phyloP scores from a whole-genome alignment of 441 rosid species.

The Codiaeum variegatum region DNA sequence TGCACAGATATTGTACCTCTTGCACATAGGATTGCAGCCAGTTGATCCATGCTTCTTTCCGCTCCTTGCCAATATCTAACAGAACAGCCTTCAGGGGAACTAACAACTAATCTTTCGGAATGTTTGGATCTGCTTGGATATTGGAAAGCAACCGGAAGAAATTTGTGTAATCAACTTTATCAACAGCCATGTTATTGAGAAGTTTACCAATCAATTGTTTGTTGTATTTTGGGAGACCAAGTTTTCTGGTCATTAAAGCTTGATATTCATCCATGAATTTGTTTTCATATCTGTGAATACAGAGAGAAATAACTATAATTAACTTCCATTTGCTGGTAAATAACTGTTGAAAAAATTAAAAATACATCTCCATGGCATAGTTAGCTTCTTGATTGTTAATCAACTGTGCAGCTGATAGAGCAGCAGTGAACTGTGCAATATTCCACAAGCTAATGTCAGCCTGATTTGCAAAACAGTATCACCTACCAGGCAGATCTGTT shows the following conservation, averaged over 20 bases:
- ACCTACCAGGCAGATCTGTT: constrained; percentile 94
- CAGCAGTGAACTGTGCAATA: constrained; percentile 72
- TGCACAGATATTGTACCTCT: constrained; percentile 49
- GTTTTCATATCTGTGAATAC: constrained; percentile 63
- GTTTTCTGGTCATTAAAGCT: constrained; percentile 83
- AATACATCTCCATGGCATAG: constrained; percentile 86
- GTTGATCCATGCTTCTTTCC: constrained; percentile 85
- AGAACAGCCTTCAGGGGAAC: constrained; percentile 78
- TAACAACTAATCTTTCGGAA: constrained; percentile 59
- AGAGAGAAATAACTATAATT: constrained; percentile 2
- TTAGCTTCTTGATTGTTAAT: constrained; percentile 78
- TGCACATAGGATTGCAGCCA: constrained; percentile 83
- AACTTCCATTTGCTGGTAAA: background rate
- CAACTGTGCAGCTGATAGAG: constrained; percentile 66
- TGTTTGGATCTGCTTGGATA: constrained; percentile 64
- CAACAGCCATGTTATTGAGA: constrained; percentile 90
- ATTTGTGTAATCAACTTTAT: constrained; percentile 96
- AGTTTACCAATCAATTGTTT: constrained; percentile 80
- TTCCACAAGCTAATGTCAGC: constrained; percentile 95
- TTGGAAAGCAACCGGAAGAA: constrained; percentile 84
- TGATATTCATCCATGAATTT: constrained; percentile 97
- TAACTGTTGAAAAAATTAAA: background rate
- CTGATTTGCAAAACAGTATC: constrained; percentile 95
- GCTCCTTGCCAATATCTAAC: constrained; percentile 91
- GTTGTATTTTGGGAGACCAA: constrained; percentile 89